Percentiles rank a stretch among this genome's conserved stretches.
Conservation (phyloP, 257 asterid genomes). For the Ilex asprella region DNA sequence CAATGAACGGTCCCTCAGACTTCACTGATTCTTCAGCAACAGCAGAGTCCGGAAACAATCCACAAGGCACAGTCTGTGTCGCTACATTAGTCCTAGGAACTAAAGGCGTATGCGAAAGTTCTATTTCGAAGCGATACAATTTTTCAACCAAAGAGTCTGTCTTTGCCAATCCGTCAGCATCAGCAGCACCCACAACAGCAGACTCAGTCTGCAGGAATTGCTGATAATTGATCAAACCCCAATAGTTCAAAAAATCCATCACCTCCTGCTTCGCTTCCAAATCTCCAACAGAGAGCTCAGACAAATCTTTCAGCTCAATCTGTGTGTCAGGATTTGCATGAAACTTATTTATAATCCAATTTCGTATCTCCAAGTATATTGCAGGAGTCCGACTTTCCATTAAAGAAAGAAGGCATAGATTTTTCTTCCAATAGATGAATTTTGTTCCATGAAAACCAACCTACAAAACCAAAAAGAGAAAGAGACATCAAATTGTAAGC, state of each 20-base stretch:
- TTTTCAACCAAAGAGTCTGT: constrained; percentile 46
- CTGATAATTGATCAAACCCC: constrained; percentile 97
- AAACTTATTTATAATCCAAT: constrained; percentile 78
- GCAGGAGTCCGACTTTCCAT: constrained; percentile 77
- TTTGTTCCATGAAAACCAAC: constrained; percentile 96
- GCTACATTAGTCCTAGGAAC: constrained; percentile 39
- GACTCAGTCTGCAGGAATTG: constrained; percentile 64
- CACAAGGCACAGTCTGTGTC: constrained; percentile 53
- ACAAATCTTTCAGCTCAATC: constrained; percentile 61
- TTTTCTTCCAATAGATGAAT: constrained; percentile 80
- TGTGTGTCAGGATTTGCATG: constrained; percentile 51
- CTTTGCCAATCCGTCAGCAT: constrained; percentile 38
- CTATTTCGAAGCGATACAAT: constrained; percentile 70
- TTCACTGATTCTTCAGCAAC: constrained; percentile 70
- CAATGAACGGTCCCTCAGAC: constrained; percentile 86
- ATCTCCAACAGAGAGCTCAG: constrained; percentile 75
- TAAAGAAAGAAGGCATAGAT: constrained; percentile 77
- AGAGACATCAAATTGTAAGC: constrained; percentile 5
- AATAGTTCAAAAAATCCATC: constrained; percentile 92
- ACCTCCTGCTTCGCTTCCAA: constrained; percentile 80
- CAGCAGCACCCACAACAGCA: constrained; percentile 26
- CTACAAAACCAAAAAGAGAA: constrained; percentile 27
- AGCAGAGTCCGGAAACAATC: constrained; percentile 68
- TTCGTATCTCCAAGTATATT: constrained; percentile 78
- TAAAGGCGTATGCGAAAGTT: constrained; percentile 48